Conservation (phyloP, 768 basidiomycete species). For the Rhodotorula sphaerocarpa region DNA sequence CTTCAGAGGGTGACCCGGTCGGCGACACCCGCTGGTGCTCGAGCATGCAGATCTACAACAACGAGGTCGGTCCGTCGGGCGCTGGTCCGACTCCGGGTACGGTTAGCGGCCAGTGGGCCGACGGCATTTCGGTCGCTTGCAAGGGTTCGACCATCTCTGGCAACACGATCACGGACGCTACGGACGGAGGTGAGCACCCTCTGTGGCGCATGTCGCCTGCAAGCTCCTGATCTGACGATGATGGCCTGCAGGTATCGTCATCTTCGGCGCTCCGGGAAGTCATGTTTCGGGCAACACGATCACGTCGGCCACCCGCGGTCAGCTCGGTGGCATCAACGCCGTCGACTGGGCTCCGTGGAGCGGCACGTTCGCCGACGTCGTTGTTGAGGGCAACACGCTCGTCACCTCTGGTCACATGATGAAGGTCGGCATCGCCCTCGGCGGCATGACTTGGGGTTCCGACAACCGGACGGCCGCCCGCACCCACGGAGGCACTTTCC, state of each 20-base stretch:
- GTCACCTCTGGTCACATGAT: conserved; percentile 33
- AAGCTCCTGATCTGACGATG: no score
- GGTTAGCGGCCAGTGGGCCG: conserved; percentile 36
- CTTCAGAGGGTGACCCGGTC: conserved; percentile 28
- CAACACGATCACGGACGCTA: conserved; percentile 40
- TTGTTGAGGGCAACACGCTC: conserved; percentile 38
- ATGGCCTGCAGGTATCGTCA: conserved; percentile 34
- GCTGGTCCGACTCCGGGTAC: conserved; percentile 26
- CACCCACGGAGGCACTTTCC: conserved; percentile 30
- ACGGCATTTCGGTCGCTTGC: conserved; percentile 40
- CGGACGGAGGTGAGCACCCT: conserved; percentile 33
- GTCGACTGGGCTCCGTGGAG: conserved; percentile 34
- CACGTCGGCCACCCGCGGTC: conserved; percentile 10
- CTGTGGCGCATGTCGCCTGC: no score
- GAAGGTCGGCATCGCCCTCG: conserved; percentile 39
- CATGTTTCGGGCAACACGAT: conserved; percentile 36
- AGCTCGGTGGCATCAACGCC: conserved; percentile 35
- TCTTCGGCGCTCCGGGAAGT: conserved; percentile 38
- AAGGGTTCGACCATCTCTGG: conserved; percentile 30
- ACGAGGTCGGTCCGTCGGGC: conserved; percentile 36
- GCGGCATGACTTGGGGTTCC: conserved; percentile 37
- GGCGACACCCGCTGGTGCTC: conserved; percentile 14
- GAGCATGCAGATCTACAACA: conserved; percentile 35
- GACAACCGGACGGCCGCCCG: conserved; percentile 29
- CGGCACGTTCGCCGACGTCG: conserved; percentile 32